Conservation (phyloP, 805 yeast species). For the Lipomyces anomalus region DNA sequence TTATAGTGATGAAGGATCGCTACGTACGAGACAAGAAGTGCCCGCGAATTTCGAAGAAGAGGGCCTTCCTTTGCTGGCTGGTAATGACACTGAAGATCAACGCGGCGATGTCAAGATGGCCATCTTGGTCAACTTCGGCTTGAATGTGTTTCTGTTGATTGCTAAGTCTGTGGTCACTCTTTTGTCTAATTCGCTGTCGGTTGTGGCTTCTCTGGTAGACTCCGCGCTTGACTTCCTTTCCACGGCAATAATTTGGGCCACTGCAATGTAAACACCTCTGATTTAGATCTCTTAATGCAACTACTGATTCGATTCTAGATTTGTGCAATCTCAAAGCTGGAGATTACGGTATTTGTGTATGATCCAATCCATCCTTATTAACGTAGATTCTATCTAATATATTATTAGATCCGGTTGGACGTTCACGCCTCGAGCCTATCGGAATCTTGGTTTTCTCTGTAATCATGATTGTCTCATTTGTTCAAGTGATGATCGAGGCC, state of each 20-base stretch:
- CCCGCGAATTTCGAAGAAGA: slow-evolving; percentile 61
- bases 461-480: slow-evolving; percentile 62
- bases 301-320: background rate
- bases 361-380: background rate
- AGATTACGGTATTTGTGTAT: slow-evolving; percentile 8
- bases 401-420: slow-evolving; percentile 57
- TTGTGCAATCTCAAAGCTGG: slow-evolving; percentile 13
- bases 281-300: background rate
- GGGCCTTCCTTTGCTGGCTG: slow-evolving; percentile 47
- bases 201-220: slow-evolving; percentile 73
- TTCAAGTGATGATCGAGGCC: slow-evolving; percentile 67
- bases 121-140: slow-evolving; percentile 55
- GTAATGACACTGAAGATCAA: slow-evolving; percentile 42
- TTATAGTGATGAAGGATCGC: slow-evolving; percentile 42
- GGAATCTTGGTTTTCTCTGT: slow-evolving; percentile 71
- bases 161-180: slow-evolving; percentile 58
- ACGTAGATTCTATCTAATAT: no score
- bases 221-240: slow-evolving; percentile 69
- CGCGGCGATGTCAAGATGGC: slow-evolving; percentile 47
- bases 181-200: slow-evolving; percentile 66
- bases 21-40: slow-evolving; percentile 34
- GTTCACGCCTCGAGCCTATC: slow-evolving; percentile 67
- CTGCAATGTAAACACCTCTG: slow-evolving; percentile 31
- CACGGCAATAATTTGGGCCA: slow-evolving; percentile 62
- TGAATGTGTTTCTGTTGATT: slow-evolving; percentile 52